Evolutionary conservation across 1,284 basidiomycete species (phyloP), one percentile per base, ranked within the genome.

Genomic region (Amylostereum areolatum): DNA sequence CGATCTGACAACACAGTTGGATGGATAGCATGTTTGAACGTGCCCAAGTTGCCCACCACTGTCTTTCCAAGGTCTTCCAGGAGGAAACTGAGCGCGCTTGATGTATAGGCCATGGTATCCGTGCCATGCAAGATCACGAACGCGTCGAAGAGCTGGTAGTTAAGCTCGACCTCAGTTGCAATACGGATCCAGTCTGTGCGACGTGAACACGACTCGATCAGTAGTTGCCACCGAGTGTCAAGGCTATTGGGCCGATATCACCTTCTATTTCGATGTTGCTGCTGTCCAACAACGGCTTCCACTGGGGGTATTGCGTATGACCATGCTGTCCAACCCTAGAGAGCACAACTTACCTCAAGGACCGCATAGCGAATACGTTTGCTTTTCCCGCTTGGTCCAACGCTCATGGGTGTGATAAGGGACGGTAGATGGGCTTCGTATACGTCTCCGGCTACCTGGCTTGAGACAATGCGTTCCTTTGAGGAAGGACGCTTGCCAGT

Each of bases 61-160:
- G 87, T 90, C 70, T 94, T 94, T 46, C 92, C 92, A 5, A 96
- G 74, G 58, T 96, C 92, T 65, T 96, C 92, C 4, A 97, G 74
- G 48, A 97, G 68, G 66, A 96, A 96, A 60, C 88, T 89, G 35
- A 95, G 74, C 1, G 92, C 91, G 43, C 89, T 92, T 2, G 91
- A 82, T 2, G 87, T 89, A 66, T 92, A 95, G 2, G 85, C 81
- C 89, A 94, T 94, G 0, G 92, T 95, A 59, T 95, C 92, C n/a
- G 90, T 92, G 34, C 93, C 93, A 64, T 97, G 93, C 8, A 97
- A 71, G 31, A 97, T 73, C 28, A 97, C 85, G 61, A 97, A 97
- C 0, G 89, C 90, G 60, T 97, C 93, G 60, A 92, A 97, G 18
- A 73, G 64, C 43, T 70, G 59, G 58, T 95, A 94, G 63, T 96